Evolutionary conservation across 768 basidiomycete species (phyloP).

Genomic region (Kwoniella heveanensis): DNA sequence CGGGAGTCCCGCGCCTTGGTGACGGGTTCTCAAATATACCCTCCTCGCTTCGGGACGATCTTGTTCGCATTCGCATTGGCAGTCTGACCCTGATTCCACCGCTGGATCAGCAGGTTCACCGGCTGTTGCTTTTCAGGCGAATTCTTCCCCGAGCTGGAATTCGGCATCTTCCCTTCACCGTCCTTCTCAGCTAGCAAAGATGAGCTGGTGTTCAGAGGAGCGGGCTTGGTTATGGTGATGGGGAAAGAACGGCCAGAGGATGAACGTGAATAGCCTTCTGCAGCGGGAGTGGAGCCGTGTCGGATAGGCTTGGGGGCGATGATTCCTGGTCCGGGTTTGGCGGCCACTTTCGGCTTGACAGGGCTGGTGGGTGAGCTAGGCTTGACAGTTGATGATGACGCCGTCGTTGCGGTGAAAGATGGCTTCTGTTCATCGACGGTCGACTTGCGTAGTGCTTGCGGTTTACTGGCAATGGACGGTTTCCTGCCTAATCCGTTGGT

Average conservation of each 20-base stretch:
- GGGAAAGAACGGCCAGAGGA: constrained; percentile 44
- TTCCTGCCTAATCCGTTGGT: constrained; percentile 30
- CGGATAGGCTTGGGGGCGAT: constrained; percentile 17
- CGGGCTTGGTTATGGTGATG: constrained; percentile 32
- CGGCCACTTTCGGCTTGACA: constrained; percentile 4
- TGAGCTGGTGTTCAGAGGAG: neutral
- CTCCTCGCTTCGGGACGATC: constrained; percentile 20
- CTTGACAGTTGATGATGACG: neutral
- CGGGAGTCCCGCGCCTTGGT: no score
- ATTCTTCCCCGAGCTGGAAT: constrained; percentile 6
- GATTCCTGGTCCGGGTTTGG: constrained; percentile 12
- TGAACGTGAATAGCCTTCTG: constrained; percentile 33
- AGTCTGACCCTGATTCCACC: constrained; percentile 51
- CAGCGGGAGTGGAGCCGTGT: constrained; percentile 22
- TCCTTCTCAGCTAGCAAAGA: neutral
- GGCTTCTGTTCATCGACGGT: constrained; percentile 3
- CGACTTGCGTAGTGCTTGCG: constrained; percentile 9
- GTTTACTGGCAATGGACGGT: constrained; percentile 28
- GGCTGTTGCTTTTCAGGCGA: constrained; percentile 48
- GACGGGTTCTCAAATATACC: constrained; percentile 26
- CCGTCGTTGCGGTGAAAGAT: neutral
- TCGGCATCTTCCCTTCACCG: neutral
- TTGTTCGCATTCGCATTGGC: constrained; percentile 13
- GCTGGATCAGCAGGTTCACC: constrained; percentile 51
- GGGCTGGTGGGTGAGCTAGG: constrained; percentile 1